Evolutionary conservation across 208 protist genomes (phyloP), one percentile per base, ranked within the genome.

Genomic region (Leptomonas seymouri): DNA sequence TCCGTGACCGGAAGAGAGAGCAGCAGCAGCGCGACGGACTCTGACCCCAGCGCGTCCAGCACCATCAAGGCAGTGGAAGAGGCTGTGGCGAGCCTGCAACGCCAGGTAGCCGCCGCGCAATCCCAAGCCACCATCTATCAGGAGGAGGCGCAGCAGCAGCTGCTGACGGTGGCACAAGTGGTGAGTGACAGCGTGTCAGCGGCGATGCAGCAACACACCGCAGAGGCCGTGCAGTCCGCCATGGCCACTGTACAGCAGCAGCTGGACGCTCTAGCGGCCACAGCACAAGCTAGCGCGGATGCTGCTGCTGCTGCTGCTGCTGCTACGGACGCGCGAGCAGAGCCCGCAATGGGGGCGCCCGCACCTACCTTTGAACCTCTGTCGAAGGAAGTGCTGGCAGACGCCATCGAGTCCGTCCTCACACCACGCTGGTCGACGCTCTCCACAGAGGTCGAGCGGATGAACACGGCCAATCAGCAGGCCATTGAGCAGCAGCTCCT

Each of bases 151-250:
- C 81, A 90, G 63, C 74, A 76, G 6, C 82, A 81, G 53, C 69
- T 91, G 55, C 23, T 87, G 50, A 69, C 70, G 23, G 57, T 90
- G 65, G 85, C 81, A 39, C 83, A 90, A 66, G 81, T 81, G n/a
- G 83, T 94, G 46, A 87, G 83, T 58, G 89, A 89, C 30, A 88
- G 81, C 63, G 83, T 91, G 57, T 27, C 76, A 9, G 72, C 76
- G 6, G 75, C 84, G 20, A 62, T 93, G 36, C 74, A 80, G 65
- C 53, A 65, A 5, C 71, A 61, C 34, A 79, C 68, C 18, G 23
- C 34, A 11, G 76, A 74, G 53, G 70, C 73, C 8, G 39, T 85
- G 45, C 36, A 59, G 39, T 28, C 67, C 11, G 76, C 76, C 30
- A 60, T 81, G 58, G 30, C 67, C 11, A 64, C 70, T 20, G 46